Evolutionary conservation across 352 stramenopile genomes (phyloP).

Genomic region (Phytophthora pluvialis): DNA sequence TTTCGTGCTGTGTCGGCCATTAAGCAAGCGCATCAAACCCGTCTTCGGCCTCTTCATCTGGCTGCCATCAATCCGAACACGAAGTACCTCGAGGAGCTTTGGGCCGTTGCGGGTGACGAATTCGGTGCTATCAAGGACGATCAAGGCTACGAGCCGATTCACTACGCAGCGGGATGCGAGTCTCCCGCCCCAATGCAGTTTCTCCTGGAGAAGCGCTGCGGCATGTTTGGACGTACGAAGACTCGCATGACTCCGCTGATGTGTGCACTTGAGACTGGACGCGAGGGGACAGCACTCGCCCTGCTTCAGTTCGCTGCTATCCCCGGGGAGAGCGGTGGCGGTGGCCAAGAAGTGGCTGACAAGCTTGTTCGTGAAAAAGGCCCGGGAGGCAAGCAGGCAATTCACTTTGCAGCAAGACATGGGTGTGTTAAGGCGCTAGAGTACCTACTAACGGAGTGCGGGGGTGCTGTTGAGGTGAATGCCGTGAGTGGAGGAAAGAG

Average conservation of each 20-base stretch:
- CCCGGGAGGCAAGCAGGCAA: constrained; percentile 54
- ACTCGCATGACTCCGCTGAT: constrained; percentile 68
- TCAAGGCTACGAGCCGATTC: constrained; percentile 63
- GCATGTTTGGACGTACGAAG: constrained; percentile 68
- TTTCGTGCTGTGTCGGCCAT: constrained; percentile 72
- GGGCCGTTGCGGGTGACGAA: constrained; percentile 60
- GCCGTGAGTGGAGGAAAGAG: constrained; percentile 36
- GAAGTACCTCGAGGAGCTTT: constrained; percentile 67
- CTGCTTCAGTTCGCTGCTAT: constrained; percentile 48
- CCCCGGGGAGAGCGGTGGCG: constrained; percentile 30
- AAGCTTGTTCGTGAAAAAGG: constrained; percentile 59
- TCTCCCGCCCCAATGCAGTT: constrained; percentile 60
- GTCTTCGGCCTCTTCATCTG: constrained; percentile 73
- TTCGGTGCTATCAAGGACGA: constrained; percentile 62
- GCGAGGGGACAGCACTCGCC: constrained; percentile 65
- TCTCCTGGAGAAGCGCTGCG: constrained; percentile 60
- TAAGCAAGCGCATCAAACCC: constrained; percentile 70
- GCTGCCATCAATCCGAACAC: constrained; percentile 79
- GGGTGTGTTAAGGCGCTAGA: constrained; percentile 53
- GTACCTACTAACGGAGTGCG: constrained; percentile 49
- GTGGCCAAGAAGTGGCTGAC: constrained; percentile 51
- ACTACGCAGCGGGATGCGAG: constrained; percentile 72
- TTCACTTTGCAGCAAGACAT: constrained; percentile 63
- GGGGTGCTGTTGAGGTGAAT: constrained; percentile 60
- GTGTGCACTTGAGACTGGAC: constrained; percentile 47